These are phyloP conservation scores for Sporobolomyces roseus DNA, from an alignment of 768 basidiomycete species.

Conservation along the genomic window DNA sequence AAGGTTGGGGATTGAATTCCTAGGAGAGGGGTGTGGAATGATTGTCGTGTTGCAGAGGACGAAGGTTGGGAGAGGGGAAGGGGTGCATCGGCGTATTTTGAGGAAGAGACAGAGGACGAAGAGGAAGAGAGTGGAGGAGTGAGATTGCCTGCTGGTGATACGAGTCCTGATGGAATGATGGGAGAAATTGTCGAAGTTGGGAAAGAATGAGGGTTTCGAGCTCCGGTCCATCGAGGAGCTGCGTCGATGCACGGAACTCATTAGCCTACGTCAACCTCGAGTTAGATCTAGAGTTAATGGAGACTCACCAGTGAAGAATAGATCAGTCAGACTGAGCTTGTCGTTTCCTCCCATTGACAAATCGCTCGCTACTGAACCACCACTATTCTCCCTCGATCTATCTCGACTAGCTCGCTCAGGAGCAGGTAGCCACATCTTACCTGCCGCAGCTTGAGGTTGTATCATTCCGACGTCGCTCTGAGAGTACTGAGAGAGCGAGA, in stretches of 20 bases:
- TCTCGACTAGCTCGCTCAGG: neutral
- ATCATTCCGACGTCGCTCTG: neutral
- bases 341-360: constrained; percentile 7
- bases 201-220: neutral
- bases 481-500: constrained; percentile 9
- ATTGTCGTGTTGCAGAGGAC: neutral
- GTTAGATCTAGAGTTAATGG: neutral
- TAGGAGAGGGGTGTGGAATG: neutral
- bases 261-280: neutral
- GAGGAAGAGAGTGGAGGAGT: constrained; percentile 11
- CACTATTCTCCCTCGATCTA: constrained; percentile 16
- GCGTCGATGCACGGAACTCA: too few relatives aligned
- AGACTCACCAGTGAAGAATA: constrained; percentile 13
- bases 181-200: constrained; percentile 14
- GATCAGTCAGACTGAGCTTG: neutral
- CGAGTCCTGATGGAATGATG: neutral
- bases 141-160: neutral
- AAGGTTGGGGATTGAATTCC: neutral
- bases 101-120: neutral
- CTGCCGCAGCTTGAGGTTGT: neutral
- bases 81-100: constrained; percentile 8
- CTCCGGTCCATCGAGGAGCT: constrained; percentile 8
- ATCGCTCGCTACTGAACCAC: constrained; percentile 4
- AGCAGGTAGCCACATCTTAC: neutral
- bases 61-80: neutral